Conservation (phyloP, 192 early-diverging fungal genomes). For the Mycoemilia scoparia region DNA sequence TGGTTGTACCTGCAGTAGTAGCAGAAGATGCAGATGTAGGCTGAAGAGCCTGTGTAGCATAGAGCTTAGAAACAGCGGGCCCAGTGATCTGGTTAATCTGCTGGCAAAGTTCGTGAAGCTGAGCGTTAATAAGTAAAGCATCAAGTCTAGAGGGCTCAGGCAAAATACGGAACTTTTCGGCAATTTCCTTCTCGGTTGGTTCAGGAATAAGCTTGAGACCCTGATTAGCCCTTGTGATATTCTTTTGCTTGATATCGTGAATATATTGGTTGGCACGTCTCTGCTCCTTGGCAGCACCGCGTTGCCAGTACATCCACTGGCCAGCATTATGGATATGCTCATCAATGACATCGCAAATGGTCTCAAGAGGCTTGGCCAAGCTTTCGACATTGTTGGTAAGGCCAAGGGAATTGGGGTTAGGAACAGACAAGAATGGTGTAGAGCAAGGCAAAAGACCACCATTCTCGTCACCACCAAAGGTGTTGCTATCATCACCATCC, state of each 20-base stretch:
- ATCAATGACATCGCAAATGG: slow-evolving; percentile 79
- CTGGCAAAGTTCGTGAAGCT: slow-evolving; percentile 84
- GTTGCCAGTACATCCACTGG: slow-evolving; percentile 92
- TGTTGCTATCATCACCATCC: slow-evolving; percentile 33
- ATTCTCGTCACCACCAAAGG: slow-evolving; percentile 12
- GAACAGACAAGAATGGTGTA: slow-evolving; percentile 27
- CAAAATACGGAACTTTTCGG: slow-evolving; percentile 42
- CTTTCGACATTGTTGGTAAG: slow-evolving; percentile 32
- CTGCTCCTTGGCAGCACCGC: slow-evolving; percentile 75
- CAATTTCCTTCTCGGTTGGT: slow-evolving; percentile 41
- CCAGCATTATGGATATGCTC: slow-evolving; percentile 78
- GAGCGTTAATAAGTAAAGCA: slow-evolving; percentile 69
- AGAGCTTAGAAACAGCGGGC: slow-evolving; percentile 86
- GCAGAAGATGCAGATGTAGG: too few species aligned
- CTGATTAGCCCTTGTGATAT: slow-evolving; percentile 38
- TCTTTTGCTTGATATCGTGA: slow-evolving; percentile 51
- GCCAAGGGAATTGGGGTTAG: slow-evolving; percentile 52
- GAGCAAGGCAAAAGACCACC: slow-evolving; percentile 22
- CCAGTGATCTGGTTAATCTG: slow-evolving; percentile 87
- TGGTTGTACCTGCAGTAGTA: too few species aligned
- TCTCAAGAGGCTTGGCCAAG: slow-evolving; percentile 37
- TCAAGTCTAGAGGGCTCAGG: slow-evolving; percentile 85
- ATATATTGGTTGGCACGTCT: slow-evolving; percentile 42
- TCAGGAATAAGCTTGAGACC: slow-evolving; percentile 61
- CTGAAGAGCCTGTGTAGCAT: slow-evolving; percentile 59